Base-by-base conservation (phyloP, 78 protist species). In the Anaeramoeba flamelloides region DNA sequence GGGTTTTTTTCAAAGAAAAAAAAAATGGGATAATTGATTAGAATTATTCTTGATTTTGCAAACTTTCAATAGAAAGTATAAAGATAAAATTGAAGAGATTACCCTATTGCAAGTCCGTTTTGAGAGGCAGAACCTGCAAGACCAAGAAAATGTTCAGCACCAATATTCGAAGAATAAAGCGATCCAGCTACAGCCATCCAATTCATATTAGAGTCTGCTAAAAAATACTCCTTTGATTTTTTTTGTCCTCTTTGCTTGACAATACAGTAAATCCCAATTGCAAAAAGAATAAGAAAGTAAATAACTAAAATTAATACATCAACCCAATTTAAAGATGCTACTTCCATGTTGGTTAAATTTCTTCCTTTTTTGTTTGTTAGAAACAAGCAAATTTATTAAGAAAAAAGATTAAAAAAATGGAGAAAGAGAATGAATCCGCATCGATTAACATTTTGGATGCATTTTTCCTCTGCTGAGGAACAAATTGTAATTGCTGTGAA, bases 161-260 rank as follows among this genome's bases (percentile, higher is more conserved):
- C 87, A 38, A 85, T 83, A 77, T 85, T 85, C 3, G 87, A 85
- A 0, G 87, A 78, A 36, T 83, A 85, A 38, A 85, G 64, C 22
- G 77, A 39, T 4, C 36, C 40, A 3, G 87, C 87, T 8, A 85
- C 32, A 2, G 87, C 86, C 40, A 2, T 75, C 85, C 85, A 53
- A 53, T 26, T 17, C 8, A 17, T 17, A 53, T 8, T 26, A 53
- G 8, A 17, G 17, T 17, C 69, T 53, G 69, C 69, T 26, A 53
- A 17, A 53, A 53, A 53, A 53, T 53, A 53, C 17, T 8, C 17
- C 17, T 53, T 17, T 17, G 69, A 53, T 53, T 53, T 53, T 53
- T 8, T 26, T 26, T 17, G 8, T 53, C 69, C 69, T 53, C 69
- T 8, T 53, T 53, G 8, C 17, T 53, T 53, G 8, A 8, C 17